Evolutionary conservation across 208 protist genomes (phyloP).

Genomic region (Leishmania major): DNA sequence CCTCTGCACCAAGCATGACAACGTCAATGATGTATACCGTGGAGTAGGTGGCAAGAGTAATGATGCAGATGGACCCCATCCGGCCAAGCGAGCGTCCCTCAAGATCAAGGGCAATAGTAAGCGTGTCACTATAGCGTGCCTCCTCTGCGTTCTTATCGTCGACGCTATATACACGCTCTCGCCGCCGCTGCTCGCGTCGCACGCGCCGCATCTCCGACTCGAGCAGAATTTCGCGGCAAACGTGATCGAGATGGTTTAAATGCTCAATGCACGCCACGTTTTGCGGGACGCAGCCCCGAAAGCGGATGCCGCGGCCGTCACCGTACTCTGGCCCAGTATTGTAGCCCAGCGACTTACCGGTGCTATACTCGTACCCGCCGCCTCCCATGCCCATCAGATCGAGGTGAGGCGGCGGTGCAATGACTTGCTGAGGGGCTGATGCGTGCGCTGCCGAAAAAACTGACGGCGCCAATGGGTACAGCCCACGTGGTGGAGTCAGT

Average conservation of each 20-base stretch:
- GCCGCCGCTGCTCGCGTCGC: slow-evolving; percentile 11
- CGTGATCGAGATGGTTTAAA: slow-evolving; percentile 12
- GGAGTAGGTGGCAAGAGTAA: slow-evolving; percentile 56
- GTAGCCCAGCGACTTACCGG: not conserved
- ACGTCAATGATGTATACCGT: slow-evolving; percentile 66
- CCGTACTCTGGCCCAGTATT: slow-evolving; percentile 2
- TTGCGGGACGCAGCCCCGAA: slow-evolving; percentile 13
- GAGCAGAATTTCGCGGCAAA: slow-evolving; percentile 15
- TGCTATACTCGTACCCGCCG: slow-evolving; percentile 17
- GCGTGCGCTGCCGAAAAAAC: not conserved
- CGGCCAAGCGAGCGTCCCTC: slow-evolving; percentile 53
- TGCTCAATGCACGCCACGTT: slow-evolving; percentile 22
- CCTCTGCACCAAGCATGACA: slow-evolving; percentile 39
- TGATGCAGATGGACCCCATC: slow-evolving; percentile 54
- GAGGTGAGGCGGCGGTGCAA: not conserved
- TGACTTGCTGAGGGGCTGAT: not conserved
- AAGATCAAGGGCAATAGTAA: slow-evolving; percentile 52
- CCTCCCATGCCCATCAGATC: not conserved
- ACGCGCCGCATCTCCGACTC: slow-evolving; percentile 11
- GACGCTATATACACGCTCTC: slow-evolving; percentile 1
- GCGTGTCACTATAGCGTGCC: slow-evolving; percentile 15
- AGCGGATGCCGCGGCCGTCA: slow-evolving; percentile 2
- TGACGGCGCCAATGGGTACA: not conserved
- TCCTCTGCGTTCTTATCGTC: not conserved
- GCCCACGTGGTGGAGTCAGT: not conserved